Percentiles rank a stretch among this genome's conserved stretches.
Conservation (phyloP, 2,329 filamentous ascomycete species). For the Xylaria sp. region DNA sequence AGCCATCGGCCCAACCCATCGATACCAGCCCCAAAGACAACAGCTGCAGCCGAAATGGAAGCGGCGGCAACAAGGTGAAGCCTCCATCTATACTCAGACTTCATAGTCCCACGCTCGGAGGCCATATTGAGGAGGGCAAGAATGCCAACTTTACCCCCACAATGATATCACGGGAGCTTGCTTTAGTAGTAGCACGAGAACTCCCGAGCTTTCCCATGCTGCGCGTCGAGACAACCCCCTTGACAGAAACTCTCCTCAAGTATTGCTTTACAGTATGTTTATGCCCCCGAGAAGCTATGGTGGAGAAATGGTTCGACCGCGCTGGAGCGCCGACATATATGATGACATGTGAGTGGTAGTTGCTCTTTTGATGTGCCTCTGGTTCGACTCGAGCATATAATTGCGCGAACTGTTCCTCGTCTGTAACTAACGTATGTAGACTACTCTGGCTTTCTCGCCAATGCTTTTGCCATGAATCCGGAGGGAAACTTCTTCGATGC, state of each 20-base stretch:
- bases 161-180: slow-evolving; percentile 48
- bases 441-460: slow-evolving; percentile 50
- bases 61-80: slow-evolving; percentile 15
- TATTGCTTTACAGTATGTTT: slow-evolving; percentile 51
- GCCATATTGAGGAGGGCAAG: slow-evolving; percentile 20
- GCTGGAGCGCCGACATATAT: slow-evolving; percentile 50
- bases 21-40: slow-evolving; percentile 10
- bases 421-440: slow-evolving; percentile 41
- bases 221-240: slow-evolving; percentile 49
- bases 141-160: slow-evolving; percentile 41
- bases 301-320: slow-evolving; percentile 50
- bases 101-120: slow-evolving; percentile 2
- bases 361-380: not conserved
- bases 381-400: not conserved
- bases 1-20: slow-evolving; percentile 34
- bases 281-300: slow-evolving; percentile 47
- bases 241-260: slow-evolving; percentile 50
- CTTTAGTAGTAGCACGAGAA: slow-evolving; percentile 48
- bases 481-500: slow-evolving; percentile 49
- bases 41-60: slow-evolving; percentile 19
- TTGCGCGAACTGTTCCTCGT: not conserved
- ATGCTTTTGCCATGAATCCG: slow-evolving; percentile 51
- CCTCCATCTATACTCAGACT: slow-evolving; percentile 18
- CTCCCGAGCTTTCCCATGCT: slow-evolving; percentile 50
- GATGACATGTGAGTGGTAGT: slow-evolving; percentile 46